Evolutionary conservation across 2,329 filamentous ascomycete genomes (phyloP), one percentile per base, ranked within the genome.

Genomic region (Chaetomiaceae sp.): DNA sequence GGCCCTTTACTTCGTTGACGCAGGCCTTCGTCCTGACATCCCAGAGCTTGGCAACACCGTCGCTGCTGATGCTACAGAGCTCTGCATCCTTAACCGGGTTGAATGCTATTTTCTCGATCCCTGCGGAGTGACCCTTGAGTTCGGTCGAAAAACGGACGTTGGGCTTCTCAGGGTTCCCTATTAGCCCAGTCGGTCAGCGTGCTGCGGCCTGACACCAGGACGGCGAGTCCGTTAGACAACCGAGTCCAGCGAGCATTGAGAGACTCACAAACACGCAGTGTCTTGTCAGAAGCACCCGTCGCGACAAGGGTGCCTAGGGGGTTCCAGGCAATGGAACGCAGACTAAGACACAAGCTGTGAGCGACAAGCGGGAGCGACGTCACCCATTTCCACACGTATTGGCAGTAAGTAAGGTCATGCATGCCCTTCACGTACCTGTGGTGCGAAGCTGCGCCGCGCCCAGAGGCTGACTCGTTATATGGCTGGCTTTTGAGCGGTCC

Each of bases 241-340:
- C 4, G 27, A 14, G 9, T 11, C 10, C 12, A 32, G 29, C 12
- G 27, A 35, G 22, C 7, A 3, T 7, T 6, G 22, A 9, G 15
- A 19, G 15, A 35, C 76, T 61, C 61, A 81, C 86, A 91, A 38
- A 90, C 83, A 58, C 86, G 80, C 44, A 91, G 66, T 8, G 78
- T 85, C 56, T 77, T 79, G 59, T 88, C 83, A 19, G 74, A 70
- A 6, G 84, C 78, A 3, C 88, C 89, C 0, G 90, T 94, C 1
- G 91, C 91, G 50, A 97, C 81, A 49, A 93, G 73, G 8, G 80
- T 85, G 27, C 91, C 89, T 0, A 87, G 73, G 0, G 90, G 87
- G 55, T 91, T 95, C 91, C 91, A 97, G 32, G 86, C 83, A 55
- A 97, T 83, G 2, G 85, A 84, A 33, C 86, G 81, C 47, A 94